Conservation (phyloP, 1,284 basidiomycete genomes). For the Sporisorium graminicola region DNA sequence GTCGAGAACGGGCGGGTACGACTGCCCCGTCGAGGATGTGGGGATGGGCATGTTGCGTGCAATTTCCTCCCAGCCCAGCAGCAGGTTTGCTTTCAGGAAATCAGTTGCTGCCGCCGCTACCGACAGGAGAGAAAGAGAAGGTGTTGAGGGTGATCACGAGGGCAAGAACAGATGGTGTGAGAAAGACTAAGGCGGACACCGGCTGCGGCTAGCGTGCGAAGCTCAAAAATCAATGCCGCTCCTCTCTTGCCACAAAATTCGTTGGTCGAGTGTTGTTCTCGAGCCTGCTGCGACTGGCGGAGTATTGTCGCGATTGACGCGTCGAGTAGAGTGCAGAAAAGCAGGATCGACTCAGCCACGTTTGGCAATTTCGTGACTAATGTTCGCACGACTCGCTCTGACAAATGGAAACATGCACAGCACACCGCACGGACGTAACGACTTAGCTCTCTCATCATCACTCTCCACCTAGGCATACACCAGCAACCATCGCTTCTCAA, state of each 20-base stretch:
- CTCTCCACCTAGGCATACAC: conserved; percentile 9
- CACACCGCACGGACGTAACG: conserved; percentile 10
- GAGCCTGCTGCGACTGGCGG: conserved; percentile 13
- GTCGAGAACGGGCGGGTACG: conserved; percentile 63
- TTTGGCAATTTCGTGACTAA: background rate
- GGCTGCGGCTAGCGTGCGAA: too few species aligned
- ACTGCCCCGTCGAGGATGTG: conserved; percentile 65
- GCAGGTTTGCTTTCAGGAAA: background rate
- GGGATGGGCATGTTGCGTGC: conserved; percentile 51
- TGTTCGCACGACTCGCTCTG: background rate
- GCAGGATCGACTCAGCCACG: conserved; percentile 26
- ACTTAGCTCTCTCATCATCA: conserved; percentile 9
- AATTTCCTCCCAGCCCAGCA: background rate
- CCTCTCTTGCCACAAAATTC: conserved; percentile 2
- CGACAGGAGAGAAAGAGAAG: background rate
- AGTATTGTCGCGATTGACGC: conserved; percentile 26
- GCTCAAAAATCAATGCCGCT: background rate
- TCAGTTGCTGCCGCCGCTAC: background rate
- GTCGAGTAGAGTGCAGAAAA: conserved; percentile 27
- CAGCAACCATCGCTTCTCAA: background rate
- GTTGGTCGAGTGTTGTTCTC: conserved; percentile 36
- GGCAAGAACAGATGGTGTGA: background rate
- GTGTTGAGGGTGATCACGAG: background rate
- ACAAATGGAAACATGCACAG: background rate
- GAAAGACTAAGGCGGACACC: conserved; percentile 8